phyloP scores from a whole-genome alignment of 2,329 filamentous ascomycete genomes.

The Cercospora zeae-maydis region DNA sequence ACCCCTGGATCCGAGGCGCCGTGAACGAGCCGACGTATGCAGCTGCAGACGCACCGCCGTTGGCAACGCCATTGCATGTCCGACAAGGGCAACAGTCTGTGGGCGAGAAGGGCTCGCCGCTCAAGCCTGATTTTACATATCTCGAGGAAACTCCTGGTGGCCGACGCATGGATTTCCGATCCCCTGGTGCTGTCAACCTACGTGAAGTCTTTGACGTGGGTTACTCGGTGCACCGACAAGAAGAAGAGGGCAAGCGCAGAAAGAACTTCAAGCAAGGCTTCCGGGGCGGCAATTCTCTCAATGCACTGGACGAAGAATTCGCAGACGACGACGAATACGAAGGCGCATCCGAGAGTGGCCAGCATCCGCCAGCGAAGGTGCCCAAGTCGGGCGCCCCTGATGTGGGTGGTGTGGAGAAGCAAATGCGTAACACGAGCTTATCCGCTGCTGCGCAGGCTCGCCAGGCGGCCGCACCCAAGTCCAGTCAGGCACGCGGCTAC shows the following conservation, averaged over 20 bases:
- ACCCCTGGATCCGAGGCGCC: constrained; percentile 82
- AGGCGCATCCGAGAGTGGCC: constrained; percentile 50
- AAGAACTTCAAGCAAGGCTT: constrained; percentile 76
- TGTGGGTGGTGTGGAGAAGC: constrained; percentile 76
- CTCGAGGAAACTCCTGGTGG: constrained; percentile 56
- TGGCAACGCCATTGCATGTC: constrained; percentile 61
- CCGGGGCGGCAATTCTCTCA: constrained; percentile 58
- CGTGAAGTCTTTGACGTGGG: constrained; percentile 97
- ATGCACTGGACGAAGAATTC: constrained; percentile 61
- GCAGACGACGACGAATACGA: constrained; percentile 65
- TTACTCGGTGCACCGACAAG: constrained; percentile 95
- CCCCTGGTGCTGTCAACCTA: constrained; percentile 88
- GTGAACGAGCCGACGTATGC: constrained; percentile 61
- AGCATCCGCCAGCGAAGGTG: constrained; percentile 60
- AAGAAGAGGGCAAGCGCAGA: constrained; percentile 88
- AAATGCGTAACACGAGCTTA: constrained; percentile 79
- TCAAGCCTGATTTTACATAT: constrained; percentile 52
- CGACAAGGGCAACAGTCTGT: constrained; percentile 51
- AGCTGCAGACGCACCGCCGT: constrained; percentile 65
- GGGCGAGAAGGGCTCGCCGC: constrained; percentile 35
- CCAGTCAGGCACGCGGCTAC: constrained; percentile 65
- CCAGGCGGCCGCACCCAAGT: constrained; percentile 48
- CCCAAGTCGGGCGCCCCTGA: constrained; percentile 56
- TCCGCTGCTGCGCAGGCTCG: constrained; percentile 62
- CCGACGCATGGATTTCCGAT: constrained; percentile 85